Evolutionary conservation across 2,329 filamentous ascomycete species (phyloP).

Genomic region (Paecilomyces fulvus): DNA sequence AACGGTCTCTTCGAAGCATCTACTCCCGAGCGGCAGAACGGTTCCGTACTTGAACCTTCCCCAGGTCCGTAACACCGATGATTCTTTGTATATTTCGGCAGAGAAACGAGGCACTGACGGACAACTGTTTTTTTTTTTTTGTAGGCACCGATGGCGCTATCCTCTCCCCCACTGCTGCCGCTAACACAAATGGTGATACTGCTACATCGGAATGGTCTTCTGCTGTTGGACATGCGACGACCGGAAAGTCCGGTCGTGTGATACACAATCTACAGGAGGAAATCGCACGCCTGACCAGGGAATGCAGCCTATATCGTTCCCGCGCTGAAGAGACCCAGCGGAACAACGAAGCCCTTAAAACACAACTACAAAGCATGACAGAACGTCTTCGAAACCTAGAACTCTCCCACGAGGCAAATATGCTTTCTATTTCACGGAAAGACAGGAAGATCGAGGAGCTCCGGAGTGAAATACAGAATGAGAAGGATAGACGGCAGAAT

Average conservation of each 20-base stretch:
- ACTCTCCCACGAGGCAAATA: conserved; percentile 39
- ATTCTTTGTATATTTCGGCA: conserved; percentile 14
- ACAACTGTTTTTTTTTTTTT: not conserved
- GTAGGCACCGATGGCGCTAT: conserved; percentile 6
- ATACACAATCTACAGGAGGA: conserved; percentile 44
- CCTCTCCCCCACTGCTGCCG: conserved; percentile 15
- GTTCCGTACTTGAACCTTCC: conserved; percentile 11
- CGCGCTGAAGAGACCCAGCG: conserved; percentile 40
- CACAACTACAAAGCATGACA: conserved; percentile 37
- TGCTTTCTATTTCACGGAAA: conserved; percentile 38
- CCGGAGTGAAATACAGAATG: conserved; percentile 31
- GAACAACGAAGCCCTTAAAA: conserved; percentile 37
- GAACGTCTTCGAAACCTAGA: conserved; percentile 39
- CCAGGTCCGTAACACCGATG: conserved; percentile 1
- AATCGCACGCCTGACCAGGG: conserved; percentile 40
- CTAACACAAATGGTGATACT: conserved; percentile 21
- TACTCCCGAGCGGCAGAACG: conserved; percentile 17
- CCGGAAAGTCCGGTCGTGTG: conserved; percentile 43
- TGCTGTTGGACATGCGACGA: conserved; percentile 41
- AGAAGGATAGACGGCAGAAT: conserved; percentile 31
- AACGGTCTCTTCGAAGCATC: conserved; percentile 28
- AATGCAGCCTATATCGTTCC: conserved; percentile 37
- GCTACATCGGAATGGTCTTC: conserved; percentile 38
- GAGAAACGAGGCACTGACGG: conserved; percentile 5
- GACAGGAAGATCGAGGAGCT: conserved; percentile 42